A percentile compares a stretch with the other conserved stretches of the same genome.
These are phyloP conservation scores for Solanum ossicruentum DNA, from an alignment of 257 asterid species.

Conservation along the genomic window DNA sequence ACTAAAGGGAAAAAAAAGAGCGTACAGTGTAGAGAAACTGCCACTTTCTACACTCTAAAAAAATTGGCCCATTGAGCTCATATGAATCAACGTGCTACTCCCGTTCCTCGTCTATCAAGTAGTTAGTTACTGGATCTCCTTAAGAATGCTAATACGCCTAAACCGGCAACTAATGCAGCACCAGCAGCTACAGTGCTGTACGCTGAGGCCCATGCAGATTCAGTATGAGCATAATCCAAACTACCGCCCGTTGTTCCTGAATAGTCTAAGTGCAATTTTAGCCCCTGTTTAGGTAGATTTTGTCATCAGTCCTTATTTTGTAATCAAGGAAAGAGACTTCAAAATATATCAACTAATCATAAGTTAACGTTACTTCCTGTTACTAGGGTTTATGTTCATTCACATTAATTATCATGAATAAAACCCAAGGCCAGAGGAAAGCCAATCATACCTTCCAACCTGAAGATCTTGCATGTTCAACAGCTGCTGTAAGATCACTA, in stretches of 20 bases:
- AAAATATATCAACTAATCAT: not conserved
- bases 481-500: slow-evolving; percentile 82
- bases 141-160: slow-evolving; percentile 61
- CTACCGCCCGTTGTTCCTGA: slow-evolving; percentile 19
- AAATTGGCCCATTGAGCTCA: not conserved
- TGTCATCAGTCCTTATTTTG: not conserved
- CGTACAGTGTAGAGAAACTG: not conserved
- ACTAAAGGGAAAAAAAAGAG: not conserved
- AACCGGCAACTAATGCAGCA: slow-evolving; percentile 75
- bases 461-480: slow-evolving; percentile 70
- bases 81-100: not conserved
- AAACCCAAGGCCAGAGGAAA: not conserved
- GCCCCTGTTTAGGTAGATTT: slow-evolving; percentile 39
- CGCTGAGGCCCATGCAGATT: slow-evolving; percentile 54
- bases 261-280: slow-evolving; percentile 72
- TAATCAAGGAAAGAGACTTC: not conserved
- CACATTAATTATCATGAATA: not conserved
- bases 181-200: slow-evolving; percentile 82
- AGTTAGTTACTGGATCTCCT: slow-evolving; percentile 36
- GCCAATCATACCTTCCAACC: slow-evolving; percentile 77
- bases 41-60: not conserved
- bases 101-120: not conserved
- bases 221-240: slow-evolving; percentile 41
- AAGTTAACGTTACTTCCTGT: not conserved
- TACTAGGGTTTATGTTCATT: not conserved